Conservation (phyloP, 2,329 filamentous ascomycete species). For the Aspergillus nomiae region DNA sequence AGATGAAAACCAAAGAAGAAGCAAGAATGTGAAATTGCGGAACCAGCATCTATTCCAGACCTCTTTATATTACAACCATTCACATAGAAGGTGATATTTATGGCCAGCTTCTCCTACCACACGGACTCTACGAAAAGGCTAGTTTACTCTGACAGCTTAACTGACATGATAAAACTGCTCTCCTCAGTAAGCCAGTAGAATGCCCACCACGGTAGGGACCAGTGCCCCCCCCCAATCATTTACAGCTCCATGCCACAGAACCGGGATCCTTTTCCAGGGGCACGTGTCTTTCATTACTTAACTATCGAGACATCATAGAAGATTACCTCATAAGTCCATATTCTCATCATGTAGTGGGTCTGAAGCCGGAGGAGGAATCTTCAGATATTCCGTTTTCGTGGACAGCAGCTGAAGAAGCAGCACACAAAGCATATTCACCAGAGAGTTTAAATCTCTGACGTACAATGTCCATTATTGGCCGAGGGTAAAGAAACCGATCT, state of each 20-base stretch:
- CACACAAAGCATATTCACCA: not conserved
- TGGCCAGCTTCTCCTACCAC: fast-evolving
- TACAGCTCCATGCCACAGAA: fast-evolving
- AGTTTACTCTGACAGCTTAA: too few species aligned
- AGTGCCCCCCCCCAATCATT: not conserved
- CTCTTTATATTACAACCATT: too few species aligned
- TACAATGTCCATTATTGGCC: not conserved
- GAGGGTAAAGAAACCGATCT: not conserved
- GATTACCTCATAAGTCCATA: not conserved
- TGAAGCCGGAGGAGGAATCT: not conserved
- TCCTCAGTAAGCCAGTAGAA: too few species aligned
- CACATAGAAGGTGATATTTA: too few species aligned
- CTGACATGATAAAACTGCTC: too few species aligned
- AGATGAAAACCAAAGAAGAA: too few species aligned
- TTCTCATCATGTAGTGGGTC: not conserved
- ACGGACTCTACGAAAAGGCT: fast-evolving
- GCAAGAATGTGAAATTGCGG: too few species aligned
- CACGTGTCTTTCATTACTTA: not conserved
- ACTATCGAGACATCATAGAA: not conserved
- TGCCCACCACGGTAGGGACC: too few species aligned
- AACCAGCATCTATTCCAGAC: too few species aligned
- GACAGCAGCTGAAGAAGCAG: not conserved
- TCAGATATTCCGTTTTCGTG: not conserved
- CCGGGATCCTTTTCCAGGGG: too few species aligned
- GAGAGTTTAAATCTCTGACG: not conserved